Base-by-base conservation (phyloP, 2,329 filamentous ascomycete species). In the Colletotrichum sidae region DNA sequence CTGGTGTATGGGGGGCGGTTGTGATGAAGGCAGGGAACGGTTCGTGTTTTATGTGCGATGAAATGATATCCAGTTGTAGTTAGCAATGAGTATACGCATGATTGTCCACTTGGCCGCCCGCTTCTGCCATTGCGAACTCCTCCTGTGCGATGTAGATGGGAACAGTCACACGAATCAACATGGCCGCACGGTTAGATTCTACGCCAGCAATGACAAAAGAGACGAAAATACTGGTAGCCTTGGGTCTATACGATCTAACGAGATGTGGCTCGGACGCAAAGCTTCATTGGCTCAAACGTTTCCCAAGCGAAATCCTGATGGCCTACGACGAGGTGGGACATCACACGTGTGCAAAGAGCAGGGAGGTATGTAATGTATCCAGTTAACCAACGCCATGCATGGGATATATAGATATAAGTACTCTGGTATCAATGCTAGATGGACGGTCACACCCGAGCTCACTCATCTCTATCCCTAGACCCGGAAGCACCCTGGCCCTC, bases 1-100 rank as follows among this genome's bases (percentile, higher is more conserved):
- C 38, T 25, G 4, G 17, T 17, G 17, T 17, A 17, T 17, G 13
- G 35, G 55, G 13, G n/a, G 4, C n/a, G 4, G 25, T 12, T 41
- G n/a, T 39, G 10, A 6, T 55, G 17, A 11, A 2, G 38, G 34
- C n/a, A n/a, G 15, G 38, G 44, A 15, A 33, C 42, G 44, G 41
- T n/a, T 44, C 10, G 54, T 60, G 60, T 60, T 49, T 42, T 25
- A 60, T 50, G 55, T 42, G 44, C 50, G 55, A 64, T n/a, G 60
- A 60, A 50, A 64, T 55, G 50, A 64, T 64, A 47, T 55, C 50
- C 55, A 39, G 38, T 51, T 55, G 13, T 41, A 54, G 55, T 33
- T 54, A 49, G 50, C 44, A 55, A 60, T 50, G 56, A 60, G 25
- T 50, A 50, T 67, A 50, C 54, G 39, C 15, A 33, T 35, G 41